Percentiles rank a stretch among this genome's conserved stretches.
Conservation (phyloP, 768 basidiomycete genomes). For the Leccinum incarnatum region DNA sequence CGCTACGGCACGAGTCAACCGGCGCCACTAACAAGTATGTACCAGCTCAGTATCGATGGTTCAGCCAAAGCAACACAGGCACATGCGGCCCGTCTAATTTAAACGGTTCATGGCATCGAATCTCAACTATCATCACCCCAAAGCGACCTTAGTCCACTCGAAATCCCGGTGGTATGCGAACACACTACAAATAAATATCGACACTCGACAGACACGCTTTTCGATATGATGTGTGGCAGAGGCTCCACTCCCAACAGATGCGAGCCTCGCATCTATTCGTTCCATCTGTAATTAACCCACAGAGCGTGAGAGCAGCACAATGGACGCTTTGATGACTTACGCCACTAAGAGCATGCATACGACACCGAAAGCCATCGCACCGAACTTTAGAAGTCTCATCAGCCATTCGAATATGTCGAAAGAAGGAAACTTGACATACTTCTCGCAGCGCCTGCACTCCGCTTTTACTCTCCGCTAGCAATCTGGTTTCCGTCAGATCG, state of each 20-base stretch:
- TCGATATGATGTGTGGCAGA: neutral
- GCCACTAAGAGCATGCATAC: conserved; percentile 90
- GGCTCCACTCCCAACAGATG: conserved; percentile 5
- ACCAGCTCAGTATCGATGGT: conserved; percentile 8
- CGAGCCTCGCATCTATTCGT: conserved; percentile 52
- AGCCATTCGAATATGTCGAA: conserved; percentile 16
- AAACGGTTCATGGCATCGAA: conserved; percentile 29
- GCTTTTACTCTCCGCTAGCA: conserved; percentile 85
- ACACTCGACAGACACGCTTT: neutral
- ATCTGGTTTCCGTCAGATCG: conserved; percentile 39
- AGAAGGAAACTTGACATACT: conserved; percentile 38
- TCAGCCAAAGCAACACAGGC: conserved; percentile 6
- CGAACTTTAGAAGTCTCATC: conserved; percentile 57
- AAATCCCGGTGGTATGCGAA: neutral
- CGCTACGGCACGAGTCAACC: conserved; percentile 20
- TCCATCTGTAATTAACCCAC: conserved; percentile 54
- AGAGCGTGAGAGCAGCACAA: conserved; percentile 18
- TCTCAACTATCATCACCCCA: conserved; percentile 9
- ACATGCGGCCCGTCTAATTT: conserved; percentile 22
- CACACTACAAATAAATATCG: conserved; percentile 7
- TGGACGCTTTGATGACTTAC: conserved; percentile 49
- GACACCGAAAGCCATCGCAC: conserved; percentile 88
- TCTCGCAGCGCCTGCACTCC: conserved; percentile 88
- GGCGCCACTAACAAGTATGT: neutral
- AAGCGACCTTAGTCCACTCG: neutral